Evolutionary conservation across 2,329 filamentous ascomycete genomes (phyloP).

Genomic region (Ophiostoma tasmaniense): DNA sequence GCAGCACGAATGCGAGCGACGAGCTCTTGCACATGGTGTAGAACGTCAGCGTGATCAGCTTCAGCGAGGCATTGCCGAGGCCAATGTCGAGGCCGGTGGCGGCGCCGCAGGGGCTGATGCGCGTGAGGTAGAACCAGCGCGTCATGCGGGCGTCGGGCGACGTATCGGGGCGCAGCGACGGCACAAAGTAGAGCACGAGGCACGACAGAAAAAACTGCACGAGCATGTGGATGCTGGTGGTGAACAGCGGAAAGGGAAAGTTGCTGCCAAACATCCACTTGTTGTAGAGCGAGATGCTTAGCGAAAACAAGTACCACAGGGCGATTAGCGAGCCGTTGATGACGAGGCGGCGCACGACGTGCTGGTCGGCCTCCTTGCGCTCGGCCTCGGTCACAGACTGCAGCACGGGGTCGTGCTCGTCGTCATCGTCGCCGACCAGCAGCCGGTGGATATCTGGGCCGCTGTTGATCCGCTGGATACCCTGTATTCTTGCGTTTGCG

Average conservation of each 20-base stretch:
- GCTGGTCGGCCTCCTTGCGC: constrained; percentile 66
- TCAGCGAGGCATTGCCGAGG: constrained; percentile 87
- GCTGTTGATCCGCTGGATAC: background rate
- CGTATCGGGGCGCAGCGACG: constrained; percentile 58
- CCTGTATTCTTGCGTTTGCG: constrained; percentile 94
- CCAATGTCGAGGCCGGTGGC: constrained; percentile 95
- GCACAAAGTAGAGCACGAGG: constrained; percentile 71
- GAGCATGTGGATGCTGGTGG: constrained; percentile 89
- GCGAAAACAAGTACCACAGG: constrained; percentile 84
- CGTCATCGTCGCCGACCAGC: background rate
- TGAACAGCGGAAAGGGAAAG: constrained; percentile 92
- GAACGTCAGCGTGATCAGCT: constrained; percentile 94
- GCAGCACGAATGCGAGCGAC: constrained; percentile 83
- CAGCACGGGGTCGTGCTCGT: background rate
- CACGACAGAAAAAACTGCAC: constrained; percentile 81
- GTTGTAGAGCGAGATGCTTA: constrained; percentile 95
- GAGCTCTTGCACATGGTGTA: constrained; percentile 99
- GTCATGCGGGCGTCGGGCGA: constrained; percentile 56
- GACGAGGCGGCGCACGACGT: constrained; percentile 57
- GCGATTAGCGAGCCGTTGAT: constrained; percentile 76
- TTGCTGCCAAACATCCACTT: constrained; percentile 99
- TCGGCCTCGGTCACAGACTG: constrained; percentile 55
- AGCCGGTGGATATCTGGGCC: constrained; percentile 1
- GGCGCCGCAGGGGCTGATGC: constrained; percentile 83
- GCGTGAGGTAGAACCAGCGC: constrained; percentile 81